phyloP scores from a whole-genome alignment of 2,329 filamentous ascomycete species.

The Penicillium expansum region DNA sequence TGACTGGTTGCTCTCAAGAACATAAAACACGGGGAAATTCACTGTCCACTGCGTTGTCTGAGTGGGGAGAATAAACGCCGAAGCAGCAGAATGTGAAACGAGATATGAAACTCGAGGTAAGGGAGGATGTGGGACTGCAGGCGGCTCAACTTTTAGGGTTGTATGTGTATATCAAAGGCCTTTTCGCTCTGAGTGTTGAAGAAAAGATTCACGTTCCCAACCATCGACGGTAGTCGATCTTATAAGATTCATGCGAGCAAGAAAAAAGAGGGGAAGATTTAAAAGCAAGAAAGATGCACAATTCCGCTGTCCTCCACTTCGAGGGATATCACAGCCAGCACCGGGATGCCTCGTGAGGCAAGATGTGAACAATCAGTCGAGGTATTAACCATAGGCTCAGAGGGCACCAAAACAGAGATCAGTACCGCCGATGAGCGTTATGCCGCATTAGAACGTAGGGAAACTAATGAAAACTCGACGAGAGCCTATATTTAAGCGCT shows the following conservation, averaged over 20 bases:
- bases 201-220: conserved; percentile 5
- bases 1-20: conserved; percentile 20
- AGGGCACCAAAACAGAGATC: conserved; percentile 25
- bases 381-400: conserved; percentile 34
- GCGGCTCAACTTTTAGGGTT: conserved; percentile 8
- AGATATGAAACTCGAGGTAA: conserved; percentile 18
- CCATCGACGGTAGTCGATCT: conserved; percentile 10
- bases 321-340: conserved; percentile 26
- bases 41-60: conserved; percentile 9
- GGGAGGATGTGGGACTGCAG: conserved; percentile 6
- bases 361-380: conserved; percentile 26
- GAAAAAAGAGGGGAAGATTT: conserved; percentile 13
- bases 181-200: not conserved
- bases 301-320: conserved; percentile 24
- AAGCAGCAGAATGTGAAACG: conserved; percentile 28
- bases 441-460: conserved; percentile 29
- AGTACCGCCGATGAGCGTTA: conserved; percentile 32
- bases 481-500: conserved; percentile 41
- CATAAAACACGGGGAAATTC: conserved; percentile 23
- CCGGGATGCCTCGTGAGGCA: conserved; percentile 37
- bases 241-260: conserved; percentile 17
- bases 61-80: conserved; percentile 21
- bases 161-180: conserved; percentile 9
- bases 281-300: conserved; percentile 22
- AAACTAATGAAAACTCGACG: conserved; percentile 26